These are phyloP conservation scores for Lizonia empirigonia DNA, from an alignment of 2,329 filamentous ascomycete genomes.

Conservation along the genomic window DNA sequence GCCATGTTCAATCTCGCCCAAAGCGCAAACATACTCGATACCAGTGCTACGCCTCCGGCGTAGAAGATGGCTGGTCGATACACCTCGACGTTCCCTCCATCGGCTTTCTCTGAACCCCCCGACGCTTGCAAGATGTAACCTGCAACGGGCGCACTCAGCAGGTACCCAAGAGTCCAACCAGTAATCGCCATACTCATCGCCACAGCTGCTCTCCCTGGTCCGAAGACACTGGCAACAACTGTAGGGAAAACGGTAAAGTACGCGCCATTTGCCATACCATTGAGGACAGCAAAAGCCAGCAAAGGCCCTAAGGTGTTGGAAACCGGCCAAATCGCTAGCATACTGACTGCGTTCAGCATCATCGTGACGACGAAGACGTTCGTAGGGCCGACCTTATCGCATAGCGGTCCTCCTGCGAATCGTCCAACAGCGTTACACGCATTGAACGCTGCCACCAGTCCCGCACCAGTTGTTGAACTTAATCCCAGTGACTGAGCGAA, in stretches of 20 bases:
- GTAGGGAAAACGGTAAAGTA: constrained; percentile 38
- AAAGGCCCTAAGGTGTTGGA: constrained; percentile 31
- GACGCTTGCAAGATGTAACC: constrained; percentile 35
- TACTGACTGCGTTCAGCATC: constrained; percentile 33
- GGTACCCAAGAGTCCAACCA: constrained; percentile 33
- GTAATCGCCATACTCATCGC: constrained; percentile 38
- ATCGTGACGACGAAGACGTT: constrained; percentile 39
- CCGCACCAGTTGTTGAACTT: constrained; percentile 29
- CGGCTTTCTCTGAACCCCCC: constrained; percentile 22
- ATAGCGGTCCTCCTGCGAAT: constrained; percentile 32
- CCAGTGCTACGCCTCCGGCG: constrained; percentile 27
- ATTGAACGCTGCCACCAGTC: constrained; percentile 35
- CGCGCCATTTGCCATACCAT: constrained; percentile 36
- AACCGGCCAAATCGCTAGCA: constrained; percentile 41
- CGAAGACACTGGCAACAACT: constrained; percentile 35
- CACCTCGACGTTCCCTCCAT: constrained; percentile 19
- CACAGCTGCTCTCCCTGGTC: constrained; percentile 32
- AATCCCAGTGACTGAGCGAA: constrained; percentile 33
- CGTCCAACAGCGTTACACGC: constrained; percentile 34
- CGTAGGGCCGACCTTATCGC: constrained; percentile 39
- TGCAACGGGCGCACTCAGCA: constrained; percentile 36
- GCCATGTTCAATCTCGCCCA: constrained; percentile 7
- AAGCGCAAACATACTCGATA: constrained; percentile 12
- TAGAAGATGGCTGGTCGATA: constrained; percentile 40
- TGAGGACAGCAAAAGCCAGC: constrained; percentile 31